Conservation (phyloP, 140 eudicot species). For the Stevia rebaudiana region DNA sequence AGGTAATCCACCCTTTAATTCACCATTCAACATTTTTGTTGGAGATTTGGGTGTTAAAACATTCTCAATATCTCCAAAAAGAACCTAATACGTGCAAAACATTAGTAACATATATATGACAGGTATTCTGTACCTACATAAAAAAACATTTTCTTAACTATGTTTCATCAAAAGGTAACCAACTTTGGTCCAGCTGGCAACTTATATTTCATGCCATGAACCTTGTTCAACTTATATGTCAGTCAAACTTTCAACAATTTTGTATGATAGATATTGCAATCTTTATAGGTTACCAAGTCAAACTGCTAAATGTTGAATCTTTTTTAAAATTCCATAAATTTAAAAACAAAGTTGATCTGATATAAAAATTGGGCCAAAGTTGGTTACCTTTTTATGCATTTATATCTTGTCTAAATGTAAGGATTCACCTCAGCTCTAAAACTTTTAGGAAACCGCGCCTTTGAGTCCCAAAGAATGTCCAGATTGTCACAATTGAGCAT, state of each 20-base stretch:
- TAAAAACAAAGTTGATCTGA: too few relatives aligned
- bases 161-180: too few relatives aligned
- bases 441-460: conserved; percentile 79
- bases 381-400: too few relatives aligned
- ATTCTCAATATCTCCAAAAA: conserved; percentile 82
- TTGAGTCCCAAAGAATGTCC: conserved; percentile 95
- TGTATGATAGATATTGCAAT: too few relatives aligned
- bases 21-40: conserved; percentile 68
- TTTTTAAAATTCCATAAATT: too few relatives aligned
- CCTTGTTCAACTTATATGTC: too few relatives aligned
- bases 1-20: conserved; percentile 92
- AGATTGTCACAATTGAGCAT: conserved; percentile 79
- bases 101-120: neutral
- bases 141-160: neutral
- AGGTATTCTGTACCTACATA: neutral
- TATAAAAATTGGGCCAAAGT: too few relatives aligned
- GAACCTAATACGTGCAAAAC: conserved; percentile 45
- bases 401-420: neutral
- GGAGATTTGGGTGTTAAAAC: conserved; percentile 65
- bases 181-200: too few relatives aligned
- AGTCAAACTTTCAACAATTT: too few relatives aligned
- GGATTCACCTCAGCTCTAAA: conserved; percentile 85
- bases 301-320: too few relatives aligned
- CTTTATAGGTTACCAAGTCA: too few relatives aligned
- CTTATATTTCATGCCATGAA: too few relatives aligned